Evolutionary conservation across 257 asterid species (phyloP).

Genomic region (Solanum corneliomulleri): DNA sequence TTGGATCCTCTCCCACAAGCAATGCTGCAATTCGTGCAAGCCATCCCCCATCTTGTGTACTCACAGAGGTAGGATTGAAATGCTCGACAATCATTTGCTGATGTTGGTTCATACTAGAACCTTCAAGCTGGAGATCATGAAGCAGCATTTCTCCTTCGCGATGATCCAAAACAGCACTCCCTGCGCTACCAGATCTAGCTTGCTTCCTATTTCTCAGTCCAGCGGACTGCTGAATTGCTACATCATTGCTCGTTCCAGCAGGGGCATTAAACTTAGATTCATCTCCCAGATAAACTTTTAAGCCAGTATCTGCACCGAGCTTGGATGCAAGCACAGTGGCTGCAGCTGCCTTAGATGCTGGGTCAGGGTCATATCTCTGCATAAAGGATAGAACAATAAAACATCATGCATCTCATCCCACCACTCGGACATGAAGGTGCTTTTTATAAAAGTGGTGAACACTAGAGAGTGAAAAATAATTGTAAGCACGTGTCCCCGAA

Average conservation of each 20-base stretch:
- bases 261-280: slow-evolving; percentile 28
- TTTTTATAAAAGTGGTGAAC: not conserved
- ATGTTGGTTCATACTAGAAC: slow-evolving; percentile 23
- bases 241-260: slow-evolving; percentile 46
- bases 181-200: slow-evolving; percentile 14
- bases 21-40: slow-evolving; percentile 69
- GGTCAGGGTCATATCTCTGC: slow-evolving; percentile 79
- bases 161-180: slow-evolving; percentile 10
- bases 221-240: slow-evolving; percentile 28
- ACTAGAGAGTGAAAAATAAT: not conserved
- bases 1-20: slow-evolving; percentile 81
- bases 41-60: slow-evolving; percentile 56
- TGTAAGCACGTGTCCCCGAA: not conserved
- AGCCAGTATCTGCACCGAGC: slow-evolving; percentile 65
- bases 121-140: slow-evolving; percentile 15
- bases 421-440: not conserved
- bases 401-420: slow-evolving; percentile 1
- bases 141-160: slow-evolving; percentile 28
- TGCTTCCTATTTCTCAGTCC: slow-evolving; percentile 59
- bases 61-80: slow-evolving; percentile 28
- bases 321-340: slow-evolving; percentile 74
- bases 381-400: slow-evolving; percentile 15
- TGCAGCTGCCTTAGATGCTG: slow-evolving; percentile 86
- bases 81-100: slow-evolving; percentile 57
- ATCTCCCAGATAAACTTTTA: slow-evolving; percentile 43